Base-by-base conservation (phyloP, 2,329 filamentous ascomycete species). In the Cladosporium oxysporum region DNA sequence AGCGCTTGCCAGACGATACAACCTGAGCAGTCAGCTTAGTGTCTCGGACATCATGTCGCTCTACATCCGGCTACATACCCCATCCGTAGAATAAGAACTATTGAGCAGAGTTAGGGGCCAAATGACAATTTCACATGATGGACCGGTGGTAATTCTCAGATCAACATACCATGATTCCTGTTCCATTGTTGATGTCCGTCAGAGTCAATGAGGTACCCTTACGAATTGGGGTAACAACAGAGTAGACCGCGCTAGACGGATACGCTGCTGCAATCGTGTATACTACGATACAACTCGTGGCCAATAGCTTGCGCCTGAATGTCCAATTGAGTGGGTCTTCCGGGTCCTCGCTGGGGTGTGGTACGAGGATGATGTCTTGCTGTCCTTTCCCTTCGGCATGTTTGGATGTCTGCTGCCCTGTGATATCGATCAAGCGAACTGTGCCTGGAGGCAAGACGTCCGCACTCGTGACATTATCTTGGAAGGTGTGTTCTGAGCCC, bases 1-100 rank as follows among this genome's bases (percentile, higher is more conserved):
- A 86, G 71, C 2, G 84, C 83, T 69, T 85, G 83, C 80, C 81
- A 84, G 50, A 86, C 75, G 2, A 85, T 72, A 68, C 80, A 80
- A 0, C 82, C 41, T 47, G n/a, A 47, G 8, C 8, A 47, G 41
- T 47, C 41, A 47, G 41, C 41, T 12, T 21, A 23, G n/a, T 23
- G 18, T 47, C 41, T 47, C n/a, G 11, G 41, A 21, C 10, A 12
- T 12, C 8, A 23, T 8, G 41, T 21, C 6, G n/a, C 5, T 47
- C 1, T 47, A 47, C n/a, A 11, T 47, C 18, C 18, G 3, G 4
- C 11, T n/a, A 21, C 41, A 10, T 47, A 47, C 41, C 83, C 82
- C 82, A 73, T 23, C 71, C 58, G 84, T 62, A 62, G n/a, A 53
- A 62, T 5, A 53, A 47, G 70, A 68, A 84, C 84, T 81, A 83